Conservation (phyloP, 164 flowering plant genomes). For the Sedum album region DNA sequence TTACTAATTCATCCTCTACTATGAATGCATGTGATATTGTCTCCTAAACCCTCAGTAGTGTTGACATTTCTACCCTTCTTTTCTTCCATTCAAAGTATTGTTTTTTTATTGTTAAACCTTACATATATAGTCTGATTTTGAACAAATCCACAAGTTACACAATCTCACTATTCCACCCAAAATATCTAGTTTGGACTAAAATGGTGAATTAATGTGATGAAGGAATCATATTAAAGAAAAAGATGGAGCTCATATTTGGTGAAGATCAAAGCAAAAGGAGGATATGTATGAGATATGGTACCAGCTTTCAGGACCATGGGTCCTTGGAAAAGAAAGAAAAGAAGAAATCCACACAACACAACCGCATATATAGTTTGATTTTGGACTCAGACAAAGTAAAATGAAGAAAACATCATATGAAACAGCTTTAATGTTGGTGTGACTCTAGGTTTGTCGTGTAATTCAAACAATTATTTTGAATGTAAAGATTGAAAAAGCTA, state of each 20-base stretch:
- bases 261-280: background rate
- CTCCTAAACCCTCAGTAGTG: background rate
- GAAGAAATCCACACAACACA: background rate
- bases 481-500: background rate
- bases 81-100: background rate
- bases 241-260: background rate
- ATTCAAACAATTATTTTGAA: background rate
- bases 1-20: background rate
- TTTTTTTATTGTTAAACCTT: background rate
- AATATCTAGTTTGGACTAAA: background rate
- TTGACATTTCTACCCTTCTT: background rate
- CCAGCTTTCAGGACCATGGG: background rate
- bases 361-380: background rate
- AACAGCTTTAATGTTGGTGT: constrained; percentile 3
- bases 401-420: background rate
- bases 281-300: background rate
- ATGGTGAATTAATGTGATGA: background rate
- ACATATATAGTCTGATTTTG: background rate
- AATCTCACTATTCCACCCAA: background rate
- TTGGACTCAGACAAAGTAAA: background rate
- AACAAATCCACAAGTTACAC: background rate
- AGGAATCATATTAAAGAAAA: background rate
- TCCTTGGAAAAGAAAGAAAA: constrained; percentile 2
- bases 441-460: background rate
- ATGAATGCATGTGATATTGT: constrained; percentile 1